Evolutionary conservation across 2,329 filamentous ascomycete species (phyloP).

Genomic region (Apiospora phragmitis): DNA sequence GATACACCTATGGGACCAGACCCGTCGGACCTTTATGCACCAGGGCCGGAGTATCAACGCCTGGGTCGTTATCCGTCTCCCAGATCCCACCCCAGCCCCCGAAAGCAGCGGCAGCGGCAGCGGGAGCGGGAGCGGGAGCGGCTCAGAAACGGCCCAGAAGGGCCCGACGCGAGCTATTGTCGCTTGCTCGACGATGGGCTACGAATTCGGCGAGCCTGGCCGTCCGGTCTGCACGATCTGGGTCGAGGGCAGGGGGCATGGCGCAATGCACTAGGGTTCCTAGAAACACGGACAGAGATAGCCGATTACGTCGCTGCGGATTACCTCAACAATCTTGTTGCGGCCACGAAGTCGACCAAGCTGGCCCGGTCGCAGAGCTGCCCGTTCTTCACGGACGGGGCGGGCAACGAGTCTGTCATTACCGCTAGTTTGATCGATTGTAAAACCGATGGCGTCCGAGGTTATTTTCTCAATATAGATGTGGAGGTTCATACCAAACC

Average conservation of each 20-base stretch:
- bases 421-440: neutral
- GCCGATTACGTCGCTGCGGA: constrained; percentile 1
- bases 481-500: neutral
- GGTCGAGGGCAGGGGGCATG: neutral
- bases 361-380: neutral
- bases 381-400: neutral
- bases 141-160: neutral
- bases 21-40: neutral
- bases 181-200: constrained; percentile 6
- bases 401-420: neutral
- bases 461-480: neutral
- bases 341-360: neutral
- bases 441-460: neutral
- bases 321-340: neutral
- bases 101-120: neutral
- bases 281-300: neutral
- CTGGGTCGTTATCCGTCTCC: neutral
- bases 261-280: neutral
- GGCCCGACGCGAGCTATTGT: neutral
- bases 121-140: too few species aligned
- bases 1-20: neutral
- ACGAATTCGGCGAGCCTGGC: neutral
- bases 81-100: neutral
- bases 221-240: neutral
- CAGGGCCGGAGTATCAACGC: constrained; percentile 3